phyloP scores from a whole-genome alignment of 2,329 filamentous ascomycete species.

The Ophiocordyceps unilateralis region DNA sequence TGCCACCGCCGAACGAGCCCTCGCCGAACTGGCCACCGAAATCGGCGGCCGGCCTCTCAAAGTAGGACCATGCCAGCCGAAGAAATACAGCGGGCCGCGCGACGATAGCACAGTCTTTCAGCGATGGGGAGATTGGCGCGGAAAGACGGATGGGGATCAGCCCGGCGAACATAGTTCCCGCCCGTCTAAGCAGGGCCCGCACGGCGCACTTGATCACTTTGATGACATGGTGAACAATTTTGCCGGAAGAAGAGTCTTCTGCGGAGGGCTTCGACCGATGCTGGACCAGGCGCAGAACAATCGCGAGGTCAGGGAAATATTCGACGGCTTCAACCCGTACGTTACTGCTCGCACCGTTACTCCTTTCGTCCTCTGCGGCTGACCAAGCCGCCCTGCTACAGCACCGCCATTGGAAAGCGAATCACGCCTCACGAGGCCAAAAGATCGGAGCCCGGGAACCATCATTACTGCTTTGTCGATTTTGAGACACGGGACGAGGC shows the following conservation, averaged over 20 bases:
- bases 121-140: slow-evolving; percentile 28
- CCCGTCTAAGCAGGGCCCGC: slow-evolving; percentile 8
- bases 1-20: slow-evolving; percentile 33
- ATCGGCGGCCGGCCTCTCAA: slow-evolving; percentile 43
- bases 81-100: slow-evolving; percentile 12
- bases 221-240: slow-evolving; percentile 11
- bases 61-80: slow-evolving; percentile 48
- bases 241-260: slow-evolving; percentile 25
- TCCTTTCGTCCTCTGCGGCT: slow-evolving; percentile 2
- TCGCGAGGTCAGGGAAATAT: slow-evolving; percentile 26
- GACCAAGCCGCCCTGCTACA: slow-evolving; percentile 1
- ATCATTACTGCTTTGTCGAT: slow-evolving; percentile 52
- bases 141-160: slow-evolving; percentile 2
- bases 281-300: slow-evolving; percentile 28
- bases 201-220: slow-evolving; percentile 14
- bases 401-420: slow-evolving; percentile 24
- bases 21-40: slow-evolving; percentile 34
- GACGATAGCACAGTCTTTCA: slow-evolving; percentile 13
- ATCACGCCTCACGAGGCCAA: slow-evolving; percentile 43
- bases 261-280: slow-evolving; percentile 33
- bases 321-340: slow-evolving; percentile 23
- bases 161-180: neutral
- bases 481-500: slow-evolving; percentile 37
- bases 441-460: slow-evolving; percentile 30
- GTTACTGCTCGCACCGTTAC: slow-evolving; percentile 10